These are phyloP conservation scores for Candida alai DNA, from an alignment of 805 yeast genomes.

Conservation along the genomic window DNA sequence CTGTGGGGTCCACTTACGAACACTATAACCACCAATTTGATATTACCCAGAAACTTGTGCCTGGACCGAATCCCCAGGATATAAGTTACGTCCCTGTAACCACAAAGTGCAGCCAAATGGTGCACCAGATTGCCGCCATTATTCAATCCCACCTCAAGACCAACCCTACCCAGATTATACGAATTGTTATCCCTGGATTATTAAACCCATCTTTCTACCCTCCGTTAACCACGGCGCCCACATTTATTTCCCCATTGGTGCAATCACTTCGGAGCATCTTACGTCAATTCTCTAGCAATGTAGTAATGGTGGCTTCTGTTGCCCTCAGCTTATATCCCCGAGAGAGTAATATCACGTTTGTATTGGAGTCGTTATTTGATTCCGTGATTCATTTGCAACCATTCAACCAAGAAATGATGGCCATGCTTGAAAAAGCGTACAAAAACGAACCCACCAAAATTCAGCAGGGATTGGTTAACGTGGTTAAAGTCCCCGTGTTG, in stretches of 20 bases:
- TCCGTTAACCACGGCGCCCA: conserved; percentile 43
- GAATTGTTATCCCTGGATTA: conserved; percentile 73
- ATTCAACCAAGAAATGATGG: conserved; percentile 68
- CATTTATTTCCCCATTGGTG: conserved; percentile 55
- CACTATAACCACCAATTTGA: conserved; percentile 68
- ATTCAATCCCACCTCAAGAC: conserved; percentile 31
- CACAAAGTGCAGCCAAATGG: conserved; percentile 16
- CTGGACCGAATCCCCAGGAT: conserved; percentile 63
- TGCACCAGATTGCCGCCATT: conserved; percentile 41
- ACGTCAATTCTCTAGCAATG: conserved; percentile 40
- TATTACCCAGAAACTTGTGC: conserved; percentile 64
- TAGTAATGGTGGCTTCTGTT: conserved; percentile 52
- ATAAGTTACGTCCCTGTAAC: conserved; percentile 49
- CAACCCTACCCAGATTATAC: conserved; percentile 46
- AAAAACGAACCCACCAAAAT: conserved; percentile 69
- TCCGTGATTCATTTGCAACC: conserved; percentile 75
- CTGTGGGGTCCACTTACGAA: conserved; percentile 45
- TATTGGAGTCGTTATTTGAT: conserved; percentile 59
- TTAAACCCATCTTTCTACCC: conserved; percentile 74
- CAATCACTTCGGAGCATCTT: conserved; percentile 55
- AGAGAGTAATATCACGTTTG: conserved; percentile 39
- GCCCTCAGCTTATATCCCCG: conserved; percentile 67
- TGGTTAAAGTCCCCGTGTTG: conserved; percentile 66
- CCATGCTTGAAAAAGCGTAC: conserved; percentile 63
- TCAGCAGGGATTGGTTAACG: conserved; percentile 82